phyloP scores from a whole-genome alignment of 805 yeast species.

The Metschnikowia sp. region DNA sequence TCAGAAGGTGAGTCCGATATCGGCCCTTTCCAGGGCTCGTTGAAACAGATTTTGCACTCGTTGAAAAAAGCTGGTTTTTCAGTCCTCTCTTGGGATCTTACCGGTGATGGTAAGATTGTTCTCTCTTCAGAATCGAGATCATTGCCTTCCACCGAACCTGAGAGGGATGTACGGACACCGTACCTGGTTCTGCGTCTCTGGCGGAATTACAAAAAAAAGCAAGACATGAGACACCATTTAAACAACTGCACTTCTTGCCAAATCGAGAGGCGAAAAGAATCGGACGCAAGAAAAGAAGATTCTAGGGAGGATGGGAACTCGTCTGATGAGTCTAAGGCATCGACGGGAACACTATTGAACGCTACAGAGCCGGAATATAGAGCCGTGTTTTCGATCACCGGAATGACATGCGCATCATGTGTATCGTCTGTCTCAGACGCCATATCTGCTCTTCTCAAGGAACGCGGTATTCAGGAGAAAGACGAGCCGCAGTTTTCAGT shows the following conservation, averaged over 20 bases:
- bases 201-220: conserved; percentile 16
- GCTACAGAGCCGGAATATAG: conserved; percentile 24
- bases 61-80: conserved; percentile 39
- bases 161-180: background rate
- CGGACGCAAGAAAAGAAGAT: background rate
- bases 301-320: background rate
- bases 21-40: conserved; percentile 14
- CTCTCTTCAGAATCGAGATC: conserved; percentile 8
- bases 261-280: conserved; percentile 1
- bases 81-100: conserved; percentile 33
- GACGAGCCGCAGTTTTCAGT: conserved; percentile 42
- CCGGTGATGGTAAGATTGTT: conserved; percentile 15
- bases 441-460: conserved; percentile 24
- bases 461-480: background rate
- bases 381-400: conserved; percentile 52
- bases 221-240: conserved; percentile 31
- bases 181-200: conserved; percentile 10
- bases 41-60: conserved; percentile 23
- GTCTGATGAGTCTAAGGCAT: background rate
- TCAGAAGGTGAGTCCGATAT: conserved; percentile 6
- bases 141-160: conserved; percentile 9
- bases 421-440: conserved; percentile 27
- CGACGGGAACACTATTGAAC: conserved; percentile 4
- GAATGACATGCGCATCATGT: conserved; percentile 44
- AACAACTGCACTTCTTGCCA: conserved; percentile 43